A percentile compares a stretch with the other conserved stretches of the same genome.
Evolutionary conservation across 192 early-diverging fungal genomes (phyloP).

Genomic region (Haplosporangium gracile): DNA sequence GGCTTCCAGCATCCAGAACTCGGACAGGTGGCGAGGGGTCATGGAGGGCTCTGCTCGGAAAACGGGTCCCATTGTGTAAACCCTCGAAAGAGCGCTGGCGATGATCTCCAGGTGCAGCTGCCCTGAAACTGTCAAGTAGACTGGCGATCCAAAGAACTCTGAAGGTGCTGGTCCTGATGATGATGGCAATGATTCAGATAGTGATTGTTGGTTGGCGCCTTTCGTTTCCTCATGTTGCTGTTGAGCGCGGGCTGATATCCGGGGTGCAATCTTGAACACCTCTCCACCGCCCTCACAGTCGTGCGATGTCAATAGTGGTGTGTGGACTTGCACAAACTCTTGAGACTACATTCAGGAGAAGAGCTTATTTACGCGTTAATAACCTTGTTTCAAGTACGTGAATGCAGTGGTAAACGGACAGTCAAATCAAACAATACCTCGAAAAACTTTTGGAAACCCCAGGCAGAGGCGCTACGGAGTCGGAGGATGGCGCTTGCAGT

Average conservation of each 20-base stretch:
- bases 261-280: slow-evolving; percentile 73
- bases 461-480: slow-evolving; percentile 74
- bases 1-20: slow-evolving; percentile 97
- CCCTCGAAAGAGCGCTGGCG: slow-evolving; percentile 76
- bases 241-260: slow-evolving; percentile 46
- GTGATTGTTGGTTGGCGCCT: background rate
- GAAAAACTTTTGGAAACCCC: slow-evolving; percentile 82
- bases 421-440: slow-evolving; percentile 53
- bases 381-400: background rate
- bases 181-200: background rate
- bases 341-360: slow-evolving; percentile 59
- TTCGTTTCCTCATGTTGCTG: slow-evolving; percentile 8
- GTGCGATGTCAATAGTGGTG: slow-evolving; percentile 85
- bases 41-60: slow-evolving; percentile 89
- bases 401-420: background rate
- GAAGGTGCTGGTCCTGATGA: slow-evolving; percentile 41
- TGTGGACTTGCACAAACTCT: slow-evolving; percentile 83
- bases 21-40: slow-evolving; percentile 87
- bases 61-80: slow-evolving; percentile 85
- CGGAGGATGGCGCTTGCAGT: slow-evolving; percentile 81
- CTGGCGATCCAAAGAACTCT: slow-evolving; percentile 82
- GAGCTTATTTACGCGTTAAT: slow-evolving; percentile 2
- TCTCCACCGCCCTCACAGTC: slow-evolving; percentile 95
- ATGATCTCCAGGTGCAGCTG: slow-evolving; percentile 90
- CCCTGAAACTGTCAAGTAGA: slow-evolving; percentile 87